A percentile compares a stretch with the other conserved stretches of the same genome.
Evolutionary conservation across 331 rosid species (phyloP).

Genomic region (Stylosanthes scabra): DNA sequence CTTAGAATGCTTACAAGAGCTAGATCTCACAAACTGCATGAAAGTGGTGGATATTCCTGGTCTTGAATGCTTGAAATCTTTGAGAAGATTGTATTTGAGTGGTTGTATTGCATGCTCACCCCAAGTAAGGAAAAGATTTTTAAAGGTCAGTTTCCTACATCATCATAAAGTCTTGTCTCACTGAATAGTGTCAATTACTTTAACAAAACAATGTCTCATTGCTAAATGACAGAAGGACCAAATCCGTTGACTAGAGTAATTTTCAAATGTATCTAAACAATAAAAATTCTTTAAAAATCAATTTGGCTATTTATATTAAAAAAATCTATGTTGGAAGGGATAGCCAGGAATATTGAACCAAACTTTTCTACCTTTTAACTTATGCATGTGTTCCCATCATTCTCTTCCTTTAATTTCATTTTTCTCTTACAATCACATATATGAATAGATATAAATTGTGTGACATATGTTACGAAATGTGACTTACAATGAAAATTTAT

Average conservation of each 20-base stretch:
- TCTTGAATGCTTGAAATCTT: conserved; percentile 67
- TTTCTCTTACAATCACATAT: neutral
- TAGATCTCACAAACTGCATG: conserved; percentile 62
- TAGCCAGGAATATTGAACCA: too few relatives aligned
- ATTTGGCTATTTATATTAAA: too few relatives aligned
- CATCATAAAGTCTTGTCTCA: too few relatives aligned
- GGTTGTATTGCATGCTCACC: conserved; percentile 60
- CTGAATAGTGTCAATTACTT: too few relatives aligned
- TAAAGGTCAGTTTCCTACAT: conserved; percentile 49
- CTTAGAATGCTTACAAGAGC: conserved; percentile 44
- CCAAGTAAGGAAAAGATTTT: conserved; percentile 48
- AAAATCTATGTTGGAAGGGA: too few relatives aligned
- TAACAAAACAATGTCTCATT: too few relatives aligned
- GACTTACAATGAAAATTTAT: conserved; percentile 11
- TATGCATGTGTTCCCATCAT: too few relatives aligned
- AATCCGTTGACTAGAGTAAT: too few relatives aligned
- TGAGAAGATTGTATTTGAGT: conserved; percentile 54
- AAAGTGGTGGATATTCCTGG: conserved; percentile 63
- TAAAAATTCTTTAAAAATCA: too few relatives aligned
- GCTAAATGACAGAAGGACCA: too few relatives aligned
- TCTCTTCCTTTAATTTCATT: neutral
- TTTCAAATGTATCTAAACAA: too few relatives aligned
- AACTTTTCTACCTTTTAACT: too few relatives aligned
- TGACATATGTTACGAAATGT: neutral
- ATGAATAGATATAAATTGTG: neutral